phyloP scores from a whole-genome alignment of 2,329 filamentous ascomycete species.

The Fusarium sp. region DNA sequence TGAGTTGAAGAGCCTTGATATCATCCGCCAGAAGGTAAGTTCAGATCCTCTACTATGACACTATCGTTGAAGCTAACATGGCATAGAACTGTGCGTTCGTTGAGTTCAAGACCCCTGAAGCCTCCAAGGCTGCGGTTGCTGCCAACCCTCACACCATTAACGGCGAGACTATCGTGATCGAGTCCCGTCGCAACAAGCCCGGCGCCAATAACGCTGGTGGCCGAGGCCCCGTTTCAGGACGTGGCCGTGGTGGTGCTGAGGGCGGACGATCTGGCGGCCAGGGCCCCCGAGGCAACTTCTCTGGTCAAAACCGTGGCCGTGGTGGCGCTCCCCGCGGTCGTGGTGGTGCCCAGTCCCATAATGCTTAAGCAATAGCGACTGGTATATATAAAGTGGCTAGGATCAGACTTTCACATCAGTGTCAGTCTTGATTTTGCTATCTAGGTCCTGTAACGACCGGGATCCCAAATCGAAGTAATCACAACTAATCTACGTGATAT shows the following conservation, averaged over 20 bases:
- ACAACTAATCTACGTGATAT: constrained; percentile 4
- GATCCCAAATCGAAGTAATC: background rate
- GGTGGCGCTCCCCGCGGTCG: constrained; percentile 73
- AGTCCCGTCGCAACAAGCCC: constrained; percentile 85
- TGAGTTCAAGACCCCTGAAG: constrained; percentile 84
- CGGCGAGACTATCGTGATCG: constrained; percentile 84
- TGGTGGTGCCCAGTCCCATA: constrained; percentile 66
- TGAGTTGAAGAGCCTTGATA: constrained; percentile 76
- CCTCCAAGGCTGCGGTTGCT: constrained; percentile 82
- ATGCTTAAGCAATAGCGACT: constrained; percentile 52
- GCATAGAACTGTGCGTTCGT: constrained; percentile 93
- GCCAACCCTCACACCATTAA: constrained; percentile 89
- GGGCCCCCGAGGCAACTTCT: constrained; percentile 74
- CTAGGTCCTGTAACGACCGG: background rate
- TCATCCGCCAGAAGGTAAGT: constrained; percentile 84
- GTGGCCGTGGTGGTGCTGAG: constrained; percentile 75
- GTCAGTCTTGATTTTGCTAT: background rate
- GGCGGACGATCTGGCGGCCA: constrained; percentile 69
- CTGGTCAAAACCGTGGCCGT: constrained; percentile 71
- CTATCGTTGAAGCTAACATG: constrained; percentile 21
- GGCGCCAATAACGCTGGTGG: constrained; percentile 74
- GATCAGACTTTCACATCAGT: background rate
- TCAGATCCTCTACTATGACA: background rate
- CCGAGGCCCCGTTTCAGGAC: constrained; percentile 68
- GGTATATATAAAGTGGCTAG: constrained; percentile 13